These are phyloP conservation scores for Nicotiana knightiana DNA, from an alignment of 257 asterid species.

Conservation along the genomic window DNA sequence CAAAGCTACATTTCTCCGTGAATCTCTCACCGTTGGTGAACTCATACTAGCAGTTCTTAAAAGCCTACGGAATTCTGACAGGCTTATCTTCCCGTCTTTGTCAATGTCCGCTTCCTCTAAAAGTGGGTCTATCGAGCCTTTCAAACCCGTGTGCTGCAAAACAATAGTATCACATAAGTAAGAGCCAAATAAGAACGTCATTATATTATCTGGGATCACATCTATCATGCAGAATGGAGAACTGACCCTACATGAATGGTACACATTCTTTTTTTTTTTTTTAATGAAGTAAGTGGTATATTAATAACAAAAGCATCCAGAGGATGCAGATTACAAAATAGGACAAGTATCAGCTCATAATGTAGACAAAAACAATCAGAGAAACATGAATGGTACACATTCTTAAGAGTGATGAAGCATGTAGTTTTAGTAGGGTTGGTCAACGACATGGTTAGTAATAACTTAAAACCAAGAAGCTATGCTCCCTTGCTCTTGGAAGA, in stretches of 20 bases:
- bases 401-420: constrained; percentile 2
- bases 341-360: no score
- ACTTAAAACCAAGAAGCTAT: not conserved
- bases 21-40: constrained; percentile 38
- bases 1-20: constrained; percentile 12
- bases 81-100: constrained; percentile 79
- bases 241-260: not conserved
- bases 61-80: constrained; percentile 73
- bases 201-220: not conserved
- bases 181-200: not conserved
- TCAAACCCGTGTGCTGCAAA: constrained; percentile 63
- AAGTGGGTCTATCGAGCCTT: constrained; percentile 66
- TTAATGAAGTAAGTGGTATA: no score
- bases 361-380: no score
- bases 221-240: not conserved
- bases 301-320: no score
- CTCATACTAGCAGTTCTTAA: constrained; percentile 78
- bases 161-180: not conserved
- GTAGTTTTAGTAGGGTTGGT: not conserved
- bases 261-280: not conserved
- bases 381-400: not conserved
- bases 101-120: constrained; percentile 84
- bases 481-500: not conserved
- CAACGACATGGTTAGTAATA: not conserved
- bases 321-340: no score